Evolutionary conservation across 805 yeast species (phyloP).

Genomic region (Yamadazyma paraphyllophila): DNA sequence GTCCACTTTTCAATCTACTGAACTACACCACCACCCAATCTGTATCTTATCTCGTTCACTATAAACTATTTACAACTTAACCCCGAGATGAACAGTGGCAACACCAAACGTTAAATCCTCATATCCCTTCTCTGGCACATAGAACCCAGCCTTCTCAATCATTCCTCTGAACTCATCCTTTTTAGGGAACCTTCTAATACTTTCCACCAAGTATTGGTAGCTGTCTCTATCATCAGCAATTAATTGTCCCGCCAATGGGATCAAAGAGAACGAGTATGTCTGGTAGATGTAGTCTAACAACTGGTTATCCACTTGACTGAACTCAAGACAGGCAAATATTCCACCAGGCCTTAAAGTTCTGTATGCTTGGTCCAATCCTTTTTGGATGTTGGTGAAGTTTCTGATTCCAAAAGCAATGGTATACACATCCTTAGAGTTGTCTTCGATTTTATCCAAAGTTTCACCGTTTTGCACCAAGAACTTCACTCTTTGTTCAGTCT

Average conservation of each 20-base stretch:
- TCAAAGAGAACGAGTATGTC: constrained; percentile 80
- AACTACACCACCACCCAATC: neutral
- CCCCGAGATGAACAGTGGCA: constrained; percentile 94
- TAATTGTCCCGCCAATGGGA: constrained; percentile 94
- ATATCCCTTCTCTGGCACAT: constrained; percentile 81
- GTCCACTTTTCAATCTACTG: no score
- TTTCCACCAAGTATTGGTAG: constrained; percentile 93
- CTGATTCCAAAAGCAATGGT: constrained; percentile 97
- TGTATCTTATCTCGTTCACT: neutral
- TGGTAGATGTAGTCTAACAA: constrained; percentile 74
- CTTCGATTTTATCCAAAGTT: constrained; percentile 75
- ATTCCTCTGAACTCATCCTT: constrained; percentile 88
- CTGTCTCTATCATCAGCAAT: constrained; percentile 95
- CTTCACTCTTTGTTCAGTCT: constrained; percentile 58
- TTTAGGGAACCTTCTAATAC: constrained; percentile 85
- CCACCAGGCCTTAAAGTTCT: constrained; percentile 97
- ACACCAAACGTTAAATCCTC: constrained; percentile 93
- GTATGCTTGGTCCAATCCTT: constrained; percentile 92
- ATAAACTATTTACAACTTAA: constrained; percentile 55
- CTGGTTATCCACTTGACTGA: constrained; percentile 85
- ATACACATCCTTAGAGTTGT: constrained; percentile 88
- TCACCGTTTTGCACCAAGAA: constrained; percentile 95
- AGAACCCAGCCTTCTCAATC: constrained; percentile 95
- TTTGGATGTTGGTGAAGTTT: constrained; percentile 92
- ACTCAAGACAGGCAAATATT: constrained; percentile 93